Evolutionary conservation across 1,284 basidiomycete genomes (phyloP).

Genomic region (Malassezia pachydermatis): DNA sequence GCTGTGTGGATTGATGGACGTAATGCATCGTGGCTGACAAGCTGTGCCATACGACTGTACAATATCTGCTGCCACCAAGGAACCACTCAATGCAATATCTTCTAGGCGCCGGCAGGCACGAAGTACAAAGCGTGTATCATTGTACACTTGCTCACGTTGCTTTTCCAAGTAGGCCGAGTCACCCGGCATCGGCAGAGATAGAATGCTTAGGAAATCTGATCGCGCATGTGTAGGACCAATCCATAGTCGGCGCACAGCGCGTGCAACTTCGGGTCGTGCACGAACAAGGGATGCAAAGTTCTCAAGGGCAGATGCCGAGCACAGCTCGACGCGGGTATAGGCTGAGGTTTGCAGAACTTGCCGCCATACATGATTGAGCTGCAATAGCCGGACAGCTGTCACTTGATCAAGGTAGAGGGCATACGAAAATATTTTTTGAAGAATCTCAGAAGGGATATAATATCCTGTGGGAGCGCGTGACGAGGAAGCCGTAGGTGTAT

Average conservation of each 20-base stretch:
- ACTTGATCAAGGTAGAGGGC: not conserved
- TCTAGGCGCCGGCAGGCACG: constrained; percentile 33
- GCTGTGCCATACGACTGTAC: constrained; percentile 39
- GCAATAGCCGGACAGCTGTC: not conserved
- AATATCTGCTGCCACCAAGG: constrained; percentile 28
- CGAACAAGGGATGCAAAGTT: constrained; percentile 4
- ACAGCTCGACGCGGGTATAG: constrained; percentile 14
- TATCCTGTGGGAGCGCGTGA: not conserved
- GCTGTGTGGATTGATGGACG: constrained; percentile 42
- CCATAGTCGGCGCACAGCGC: constrained; percentile 32
- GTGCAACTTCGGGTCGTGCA: constrained; percentile 19
- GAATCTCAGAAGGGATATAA: constrained; percentile 5
- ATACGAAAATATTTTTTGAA: not conserved
- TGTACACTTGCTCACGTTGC: constrained; percentile 25
- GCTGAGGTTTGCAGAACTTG: not conserved
- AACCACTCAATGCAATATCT: constrained; percentile 38
- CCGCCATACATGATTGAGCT: constrained; percentile 1
- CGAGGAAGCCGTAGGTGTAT: not conserved
- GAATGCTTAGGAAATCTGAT: constrained; percentile 34
- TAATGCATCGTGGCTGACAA: constrained; percentile 36
- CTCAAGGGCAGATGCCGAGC: not conserved
- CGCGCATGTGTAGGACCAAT: constrained; percentile 30
- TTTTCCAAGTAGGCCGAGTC: constrained; percentile 22
- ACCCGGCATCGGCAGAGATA: constrained; percentile 29
- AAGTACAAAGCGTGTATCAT: constrained; percentile 25